Base-by-base conservation (phyloP, 2,329 filamentous ascomycete species). In the Aspergillus luchuensis region DNA sequence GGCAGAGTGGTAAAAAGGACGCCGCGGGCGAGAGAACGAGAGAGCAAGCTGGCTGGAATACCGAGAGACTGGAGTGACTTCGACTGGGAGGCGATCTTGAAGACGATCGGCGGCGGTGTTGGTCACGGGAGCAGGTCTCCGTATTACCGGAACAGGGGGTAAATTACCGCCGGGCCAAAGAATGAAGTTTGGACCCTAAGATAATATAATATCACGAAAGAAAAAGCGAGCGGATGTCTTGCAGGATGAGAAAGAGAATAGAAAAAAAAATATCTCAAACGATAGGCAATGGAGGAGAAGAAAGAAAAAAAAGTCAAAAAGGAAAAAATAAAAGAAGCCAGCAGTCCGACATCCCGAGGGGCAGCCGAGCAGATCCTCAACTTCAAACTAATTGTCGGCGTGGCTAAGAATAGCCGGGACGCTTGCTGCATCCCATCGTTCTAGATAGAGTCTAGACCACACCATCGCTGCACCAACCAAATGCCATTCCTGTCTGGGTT, bases 81-180 rank as follows among this genome's bases (percentile, higher is more conserved):
- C 39, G 50, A 28, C 38, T 41, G 41, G 47, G 48, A 38, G 47
- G 50, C 51, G 50, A 59, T 55, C 50, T 30, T 59, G 33, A 47
- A 55, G 57, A 54, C 23, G 41, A 55, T 54, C 41, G 50, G 30
- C 50, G 57, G 51, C 10, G 52, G 50, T 53, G 50, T 41, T 45
- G 60, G 60, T 64, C 57, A 64, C 62, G 56, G 62, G 62, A 62
- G 53, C 56, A 45, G 33, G 52, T 48, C 25, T 45, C 39, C 53
- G 53, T 56, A 56, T 47, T 56, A 30, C 53, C 53, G n/a, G 28
- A 21, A 56, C 52, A 53, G 53, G 10, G 7, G 33, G 48, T 50
- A 41, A 19, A 15, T 39, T 53, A 53, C 38, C 28, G 8, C 11
- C 10, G 13, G n/a, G 51, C 48, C 38, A 41, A 39, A 50, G 15